phyloP scores from a whole-genome alignment of 2,329 filamentous ascomycete genomes.

The Cordyceps farinosa region DNA sequence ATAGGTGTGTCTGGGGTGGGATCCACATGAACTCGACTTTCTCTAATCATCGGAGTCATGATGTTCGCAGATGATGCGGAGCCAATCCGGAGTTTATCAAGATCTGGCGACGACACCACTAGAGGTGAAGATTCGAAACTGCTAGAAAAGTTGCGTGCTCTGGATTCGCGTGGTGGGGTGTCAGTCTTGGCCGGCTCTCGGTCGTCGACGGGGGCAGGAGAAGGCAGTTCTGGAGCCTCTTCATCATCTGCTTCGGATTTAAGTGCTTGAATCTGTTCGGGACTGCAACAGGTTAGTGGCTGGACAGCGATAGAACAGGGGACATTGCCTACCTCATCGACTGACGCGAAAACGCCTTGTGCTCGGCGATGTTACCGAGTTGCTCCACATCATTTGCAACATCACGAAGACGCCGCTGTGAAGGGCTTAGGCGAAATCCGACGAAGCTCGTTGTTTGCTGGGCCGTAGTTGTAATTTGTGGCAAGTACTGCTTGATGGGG shows the following conservation, averaged over 20 bases:
- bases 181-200: slow-evolving; percentile 53
- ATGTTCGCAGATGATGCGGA: slow-evolving; percentile 30
- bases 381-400: slow-evolving; percentile 53
- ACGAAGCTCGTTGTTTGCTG: slow-evolving; percentile 41
- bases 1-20: slow-evolving; percentile 19
- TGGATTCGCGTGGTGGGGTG: slow-evolving; percentile 30
- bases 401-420: slow-evolving; percentile 54
- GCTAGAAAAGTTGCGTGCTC: slow-evolving; percentile 11
- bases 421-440: slow-evolving; percentile 42
- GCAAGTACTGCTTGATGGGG: slow-evolving; percentile 46
- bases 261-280: slow-evolving; percentile 61
- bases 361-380: slow-evolving; percentile 60
- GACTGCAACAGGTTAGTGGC: slow-evolving; percentile 41
- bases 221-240: slow-evolving; percentile 67
- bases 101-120: slow-evolving; percentile 29
- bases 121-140: slow-evolving; percentile 26
- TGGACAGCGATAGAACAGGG: background rate
- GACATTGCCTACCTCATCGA: slow-evolving; percentile 59
- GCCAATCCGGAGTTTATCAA: slow-evolving; percentile 20
- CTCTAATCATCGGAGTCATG: slow-evolving; percentile 15
- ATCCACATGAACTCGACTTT: slow-evolving; percentile 11
- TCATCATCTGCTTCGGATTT: slow-evolving; percentile 47
- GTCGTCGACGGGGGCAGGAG: slow-evolving; percentile 58
- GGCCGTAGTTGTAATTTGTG: slow-evolving; percentile 38
- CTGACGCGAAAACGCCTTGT: slow-evolving; percentile 62